Conservation (phyloP, 441 rosid genomes). For the Rhodomyrtus psidioides region DNA sequence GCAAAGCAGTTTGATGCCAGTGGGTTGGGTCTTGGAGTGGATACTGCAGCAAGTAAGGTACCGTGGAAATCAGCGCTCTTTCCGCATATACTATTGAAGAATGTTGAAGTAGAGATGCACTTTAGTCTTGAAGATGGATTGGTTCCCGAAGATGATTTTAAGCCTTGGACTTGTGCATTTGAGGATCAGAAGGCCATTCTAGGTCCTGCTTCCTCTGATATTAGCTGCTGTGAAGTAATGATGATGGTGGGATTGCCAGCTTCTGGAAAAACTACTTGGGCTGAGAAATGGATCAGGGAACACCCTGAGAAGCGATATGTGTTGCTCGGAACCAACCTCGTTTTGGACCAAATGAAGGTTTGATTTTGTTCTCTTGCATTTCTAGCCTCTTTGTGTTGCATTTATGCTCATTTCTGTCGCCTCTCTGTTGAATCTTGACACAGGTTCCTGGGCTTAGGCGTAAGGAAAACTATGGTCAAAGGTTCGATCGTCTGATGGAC, state of each 20-base stretch:
- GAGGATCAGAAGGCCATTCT: slow-evolving; percentile 16
- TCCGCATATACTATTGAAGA: slow-evolving; percentile 27
- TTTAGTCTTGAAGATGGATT: slow-evolving; percentile 24
- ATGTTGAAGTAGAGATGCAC: slow-evolving; percentile 22
- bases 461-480: slow-evolving; percentile 14
- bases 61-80: slow-evolving; percentile 16
- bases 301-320: slow-evolving; percentile 27
- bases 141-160: slow-evolving; percentile 16
- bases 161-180: slow-evolving; percentile 25
- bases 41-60: neutral
- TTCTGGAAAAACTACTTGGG: slow-evolving; percentile 32
- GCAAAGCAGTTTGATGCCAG: slow-evolving; percentile 23
- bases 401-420: neutral
- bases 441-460: slow-evolving; percentile 23
- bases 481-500: slow-evolving; percentile 16
- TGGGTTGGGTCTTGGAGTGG: slow-evolving; percentile 12
- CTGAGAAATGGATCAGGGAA: slow-evolving; percentile 26
- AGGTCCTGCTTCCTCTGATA: slow-evolving; percentile 11
- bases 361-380: neutral
- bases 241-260: slow-evolving; percentile 32
- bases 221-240: slow-evolving; percentile 16
- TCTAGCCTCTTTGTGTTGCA: neutral
- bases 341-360: slow-evolving; percentile 35
- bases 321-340: slow-evolving; percentile 24
- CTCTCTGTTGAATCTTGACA: neutral